These are phyloP conservation scores for Paecilomyces dactylethromorphus DNA, from an alignment of 2,329 filamentous ascomycete species.

Conservation along the genomic window DNA sequence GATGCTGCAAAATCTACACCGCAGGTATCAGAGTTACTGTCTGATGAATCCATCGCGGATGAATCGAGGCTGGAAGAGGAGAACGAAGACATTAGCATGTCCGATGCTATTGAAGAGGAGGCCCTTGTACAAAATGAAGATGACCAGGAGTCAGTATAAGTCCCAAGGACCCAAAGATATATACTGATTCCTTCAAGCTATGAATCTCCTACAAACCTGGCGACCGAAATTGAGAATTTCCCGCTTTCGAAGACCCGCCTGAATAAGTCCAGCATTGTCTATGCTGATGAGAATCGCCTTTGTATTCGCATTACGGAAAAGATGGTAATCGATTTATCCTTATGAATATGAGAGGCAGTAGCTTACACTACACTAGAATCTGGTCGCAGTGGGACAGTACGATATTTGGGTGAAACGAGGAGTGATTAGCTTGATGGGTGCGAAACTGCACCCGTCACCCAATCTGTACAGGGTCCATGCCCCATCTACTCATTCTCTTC, in stretches of 20 bases:
- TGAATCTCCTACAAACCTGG: constrained; percentile 23
- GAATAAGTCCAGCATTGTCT: constrained; percentile 30
- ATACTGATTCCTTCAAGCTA: constrained; percentile 18
- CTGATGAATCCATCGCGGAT: constrained; percentile 11
- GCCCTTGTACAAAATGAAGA: constrained; percentile 17
- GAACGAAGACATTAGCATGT: neutral
- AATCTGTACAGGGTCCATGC: constrained; percentile 45
- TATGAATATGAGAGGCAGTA: neutral
- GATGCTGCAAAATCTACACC: constrained; percentile 7
- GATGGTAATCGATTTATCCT: constrained; percentile 19
- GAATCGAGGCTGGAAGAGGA: constrained; percentile 6
- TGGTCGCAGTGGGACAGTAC: constrained; percentile 46
- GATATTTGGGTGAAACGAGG: constrained; percentile 52
- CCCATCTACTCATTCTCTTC: constrained; percentile 51
- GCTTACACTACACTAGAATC: constrained; percentile 29
- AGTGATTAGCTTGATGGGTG: constrained; percentile 51
- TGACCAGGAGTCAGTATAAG: constrained; percentile 16
- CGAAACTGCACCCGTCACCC: constrained; percentile 45
- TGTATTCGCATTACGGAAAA: constrained; percentile 36
- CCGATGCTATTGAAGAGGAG: constrained; percentile 10
- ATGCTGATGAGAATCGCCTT: constrained; percentile 28
- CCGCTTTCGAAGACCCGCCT: constrained; percentile 32
- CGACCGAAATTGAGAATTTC: constrained; percentile 30
- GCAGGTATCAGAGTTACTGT: neutral
- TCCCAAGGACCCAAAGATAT: neutral